These are phyloP conservation scores for Vigna trinervia DNA, from an alignment of 306 rosid genomes.

Conservation along the genomic window DNA sequence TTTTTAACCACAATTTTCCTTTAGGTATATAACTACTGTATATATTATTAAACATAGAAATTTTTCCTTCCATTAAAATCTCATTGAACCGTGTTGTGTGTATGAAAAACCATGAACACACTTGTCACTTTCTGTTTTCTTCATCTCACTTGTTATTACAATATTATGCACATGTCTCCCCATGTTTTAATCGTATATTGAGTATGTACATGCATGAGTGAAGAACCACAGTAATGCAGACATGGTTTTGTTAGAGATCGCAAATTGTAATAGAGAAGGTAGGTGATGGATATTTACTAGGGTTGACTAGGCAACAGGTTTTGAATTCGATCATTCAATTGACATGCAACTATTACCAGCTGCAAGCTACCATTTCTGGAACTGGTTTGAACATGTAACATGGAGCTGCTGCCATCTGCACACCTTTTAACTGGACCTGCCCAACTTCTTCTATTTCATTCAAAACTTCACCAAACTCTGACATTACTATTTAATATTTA, in stretches of 20 bases:
- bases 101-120: no score
- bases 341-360: not conserved
- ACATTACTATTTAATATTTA: not conserved
- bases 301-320: not conserved
- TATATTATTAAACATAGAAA: no score
- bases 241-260: not conserved
- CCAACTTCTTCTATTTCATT: constrained; percentile 13
- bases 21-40: no score
- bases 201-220: no score
- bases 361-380: not conserved
- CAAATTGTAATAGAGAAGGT: not conserved
- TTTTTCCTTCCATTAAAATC: no score
- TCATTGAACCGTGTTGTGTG: no score
- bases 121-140: no score
- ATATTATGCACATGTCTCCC: no score
- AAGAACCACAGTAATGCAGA: not conserved
- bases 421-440: not conserved
- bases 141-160: no score
- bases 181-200: no score
- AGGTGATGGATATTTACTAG: constrained; percentile 31
- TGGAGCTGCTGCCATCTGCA: constrained; percentile 23
- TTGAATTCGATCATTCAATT: constrained; percentile 35
- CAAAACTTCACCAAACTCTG: constrained; percentile 41
- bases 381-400: constrained; percentile 15
- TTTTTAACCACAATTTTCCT: no score